Conservation (phyloP, 2,329 filamentous ascomycete genomes). For the Tolypocladium capitatum region DNA sequence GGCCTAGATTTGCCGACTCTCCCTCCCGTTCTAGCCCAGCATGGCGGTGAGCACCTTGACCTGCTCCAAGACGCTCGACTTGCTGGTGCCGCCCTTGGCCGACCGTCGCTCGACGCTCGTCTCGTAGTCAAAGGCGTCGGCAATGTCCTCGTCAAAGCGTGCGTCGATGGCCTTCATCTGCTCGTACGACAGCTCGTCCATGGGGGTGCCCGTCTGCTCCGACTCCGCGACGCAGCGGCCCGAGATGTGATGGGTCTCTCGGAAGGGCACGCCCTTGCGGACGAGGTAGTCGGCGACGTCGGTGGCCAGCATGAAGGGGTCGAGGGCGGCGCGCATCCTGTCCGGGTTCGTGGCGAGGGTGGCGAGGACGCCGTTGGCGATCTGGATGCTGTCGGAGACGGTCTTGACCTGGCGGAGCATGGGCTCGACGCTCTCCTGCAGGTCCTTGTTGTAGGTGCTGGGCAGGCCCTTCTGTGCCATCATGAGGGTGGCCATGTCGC, state of each 20-base stretch:
- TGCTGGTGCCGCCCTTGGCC: constrained; percentile 67
- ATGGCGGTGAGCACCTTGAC: constrained; percentile 35
- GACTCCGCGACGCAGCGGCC: constrained; percentile 40
- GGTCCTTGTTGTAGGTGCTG: constrained; percentile 79
- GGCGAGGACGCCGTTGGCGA: constrained; percentile 66
- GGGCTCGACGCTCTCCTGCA: constrained; percentile 81
- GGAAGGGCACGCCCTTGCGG: constrained; percentile 58
- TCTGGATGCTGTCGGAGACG: constrained; percentile 66
- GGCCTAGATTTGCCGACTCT: neutral
- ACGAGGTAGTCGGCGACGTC: constrained; percentile 55
- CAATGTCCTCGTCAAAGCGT: constrained; percentile 59
- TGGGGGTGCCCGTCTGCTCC: constrained; percentile 39
- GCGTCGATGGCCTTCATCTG: constrained; percentile 55
- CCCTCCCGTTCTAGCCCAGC: constrained; percentile 8
- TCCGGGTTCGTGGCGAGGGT: constrained; percentile 58
- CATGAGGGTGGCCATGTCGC: constrained; percentile 66
- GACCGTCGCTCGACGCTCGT: constrained; percentile 67
- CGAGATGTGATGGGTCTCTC: constrained; percentile 68
- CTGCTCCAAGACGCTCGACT: constrained; percentile 51
- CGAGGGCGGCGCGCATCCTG: constrained; percentile 66
- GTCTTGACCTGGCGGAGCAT: constrained; percentile 77
- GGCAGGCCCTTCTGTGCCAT: constrained; percentile 60
- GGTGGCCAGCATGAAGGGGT: constrained; percentile 71
- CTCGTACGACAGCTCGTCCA: constrained; percentile 55
- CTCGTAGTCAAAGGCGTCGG: constrained; percentile 66